Base-by-base conservation (phyloP, 176 grass and related monocot species). In the Oryza longistaminata region DNA sequence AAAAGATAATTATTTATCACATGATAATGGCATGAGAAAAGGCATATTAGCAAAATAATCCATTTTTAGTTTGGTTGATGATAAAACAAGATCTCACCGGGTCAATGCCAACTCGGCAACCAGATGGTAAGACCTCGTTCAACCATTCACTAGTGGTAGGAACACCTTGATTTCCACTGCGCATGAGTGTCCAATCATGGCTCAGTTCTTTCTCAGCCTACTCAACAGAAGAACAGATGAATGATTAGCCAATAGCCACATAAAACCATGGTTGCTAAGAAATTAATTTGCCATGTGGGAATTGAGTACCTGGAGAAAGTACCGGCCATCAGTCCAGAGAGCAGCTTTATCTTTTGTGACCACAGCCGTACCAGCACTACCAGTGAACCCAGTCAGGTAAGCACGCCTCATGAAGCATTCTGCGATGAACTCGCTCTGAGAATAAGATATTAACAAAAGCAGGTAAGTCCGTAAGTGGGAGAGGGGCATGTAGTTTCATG, bases 271-370 rank as follows among this genome's bases (percentile, higher is more conserved):
- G 45, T 48, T 42, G 42, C 24, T 45, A 44, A 34, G 10, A 11
- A 77, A 72, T 34, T 76, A 74, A 43, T 42, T 16, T 29, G 17
- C 15, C 58, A 7, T 2, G 44, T 48, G 5, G 34, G 25, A 65
- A 55, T 81, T 39, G 13, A 48, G 7, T 85, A 98, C 95, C 95
- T 98, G 95, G 16, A 98, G 91, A 79, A 98, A 98, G 87, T 98
- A 98, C 2, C 95, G 91, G 14, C 95, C 95, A 93, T 98, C 95
- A 26, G 95, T 98, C 95, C 95, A 98, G n/a, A 98, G 83, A 75
- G 91, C 93, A 45, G 93, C 95, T 69, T 90, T 93, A 58, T 90
- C 81, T 95, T 95, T 98, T 3, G 95, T 98, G 64, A 98, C 87
- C 12, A 98, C 95, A 79, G 93, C 93, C 64, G 95, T 98, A 77